phyloP scores from a whole-genome alignment of 208 protist genomes.

The Leptomonas seymouri region DNA sequence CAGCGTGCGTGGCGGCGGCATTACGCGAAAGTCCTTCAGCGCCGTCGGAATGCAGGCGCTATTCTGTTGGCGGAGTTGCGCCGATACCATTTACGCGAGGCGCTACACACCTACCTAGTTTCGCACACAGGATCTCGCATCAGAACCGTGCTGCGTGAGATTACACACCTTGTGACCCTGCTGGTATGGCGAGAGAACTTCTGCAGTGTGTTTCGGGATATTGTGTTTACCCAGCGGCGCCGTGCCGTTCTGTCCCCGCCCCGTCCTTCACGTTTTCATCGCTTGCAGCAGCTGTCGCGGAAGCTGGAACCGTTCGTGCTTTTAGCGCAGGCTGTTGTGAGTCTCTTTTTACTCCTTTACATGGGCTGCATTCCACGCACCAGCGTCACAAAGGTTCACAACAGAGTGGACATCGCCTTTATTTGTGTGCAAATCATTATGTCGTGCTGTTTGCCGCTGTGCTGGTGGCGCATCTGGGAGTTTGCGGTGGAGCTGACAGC shows the following conservation, averaged over 20 bases:
- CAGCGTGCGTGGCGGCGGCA: constrained; percentile 29
- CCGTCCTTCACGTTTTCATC: constrained; percentile 20
- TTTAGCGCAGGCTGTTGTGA: constrained; percentile 52
- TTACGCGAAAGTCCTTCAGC: not conserved
- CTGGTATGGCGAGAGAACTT: constrained; percentile 85
- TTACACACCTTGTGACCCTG: constrained; percentile 55
- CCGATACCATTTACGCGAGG: constrained; percentile 5
- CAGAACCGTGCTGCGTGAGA: constrained; percentile 25
- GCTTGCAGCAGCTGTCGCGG: constrained; percentile 18
- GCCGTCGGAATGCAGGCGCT: constrained; percentile 17
- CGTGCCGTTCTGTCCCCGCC: constrained; percentile 5
- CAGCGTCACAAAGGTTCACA: constrained; percentile 28
- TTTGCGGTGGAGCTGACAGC: constrained; percentile 43
- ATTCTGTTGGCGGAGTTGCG: constrained; percentile 14
- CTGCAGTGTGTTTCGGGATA: constrained; percentile 57
- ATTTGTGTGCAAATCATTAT: constrained; percentile 48
- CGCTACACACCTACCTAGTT: constrained; percentile 4
- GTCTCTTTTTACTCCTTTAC: constrained; percentile 62
- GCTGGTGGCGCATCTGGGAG: constrained; percentile 53
- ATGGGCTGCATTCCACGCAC: constrained; percentile 52
- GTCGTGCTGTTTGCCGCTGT: constrained; percentile 36
- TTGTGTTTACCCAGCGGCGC: constrained; percentile 45
- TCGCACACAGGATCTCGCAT: constrained; percentile 29
- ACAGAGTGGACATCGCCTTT: constrained; percentile 58
- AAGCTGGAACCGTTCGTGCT: constrained; percentile 33